Evolutionary conservation across 225 moss, liverwort and hornwort species (phyloP).

Genomic region (Pleurozium schreberi): DNA sequence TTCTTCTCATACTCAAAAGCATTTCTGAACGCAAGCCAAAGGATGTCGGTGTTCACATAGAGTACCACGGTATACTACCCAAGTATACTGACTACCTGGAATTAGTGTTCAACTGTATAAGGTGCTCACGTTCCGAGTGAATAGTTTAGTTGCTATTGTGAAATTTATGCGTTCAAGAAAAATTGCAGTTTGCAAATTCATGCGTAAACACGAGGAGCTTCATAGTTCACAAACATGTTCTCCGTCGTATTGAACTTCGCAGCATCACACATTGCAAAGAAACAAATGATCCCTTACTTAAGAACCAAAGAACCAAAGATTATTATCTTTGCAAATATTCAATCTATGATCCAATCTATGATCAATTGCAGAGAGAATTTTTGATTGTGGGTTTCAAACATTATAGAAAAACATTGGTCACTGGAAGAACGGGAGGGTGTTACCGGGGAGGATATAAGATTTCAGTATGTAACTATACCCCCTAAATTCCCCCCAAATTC

Average conservation of each 20-base stretch:
- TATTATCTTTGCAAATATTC: too few species aligned
- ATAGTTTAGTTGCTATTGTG: neutral
- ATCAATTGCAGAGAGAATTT: neutral
- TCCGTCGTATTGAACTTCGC: neutral
- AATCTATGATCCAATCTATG: too few species aligned
- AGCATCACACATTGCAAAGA: neutral
- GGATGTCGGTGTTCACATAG: neutral
- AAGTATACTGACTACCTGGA: neutral
- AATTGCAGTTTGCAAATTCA: neutral
- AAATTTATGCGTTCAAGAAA: neutral
- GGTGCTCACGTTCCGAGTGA: neutral
- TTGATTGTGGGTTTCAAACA: neutral
- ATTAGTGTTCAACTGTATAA: neutral
- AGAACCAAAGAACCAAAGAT: too few species aligned
- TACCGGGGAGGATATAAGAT: too few species aligned
- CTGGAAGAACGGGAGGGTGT: too few species aligned
- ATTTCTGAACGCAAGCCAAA: conserved; percentile 7
- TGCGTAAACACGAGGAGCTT: neutral
- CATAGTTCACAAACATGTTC: neutral
- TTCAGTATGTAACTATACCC: too few species aligned
- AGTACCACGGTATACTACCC: neutral
- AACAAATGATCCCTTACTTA: neutral
- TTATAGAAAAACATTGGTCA: too few species aligned
- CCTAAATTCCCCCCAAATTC: too few species aligned
- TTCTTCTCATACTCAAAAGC: conserved; percentile 78